Conservation (phyloP, 257 asterid species). For the Henckelia pumila region DNA sequence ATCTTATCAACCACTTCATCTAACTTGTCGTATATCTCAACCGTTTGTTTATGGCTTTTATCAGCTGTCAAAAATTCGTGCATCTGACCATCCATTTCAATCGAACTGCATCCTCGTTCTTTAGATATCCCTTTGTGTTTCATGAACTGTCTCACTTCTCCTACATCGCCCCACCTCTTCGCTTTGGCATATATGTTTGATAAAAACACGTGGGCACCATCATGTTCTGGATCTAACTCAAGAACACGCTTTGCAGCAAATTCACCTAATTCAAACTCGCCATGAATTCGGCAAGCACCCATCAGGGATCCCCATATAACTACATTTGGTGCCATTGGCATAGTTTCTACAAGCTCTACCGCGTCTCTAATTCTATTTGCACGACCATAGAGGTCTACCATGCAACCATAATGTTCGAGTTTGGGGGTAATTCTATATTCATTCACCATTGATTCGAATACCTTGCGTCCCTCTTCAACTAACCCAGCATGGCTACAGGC, state of each 20-base stretch:
- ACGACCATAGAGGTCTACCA: conserved; percentile 76
- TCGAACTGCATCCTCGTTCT: conserved; percentile 61
- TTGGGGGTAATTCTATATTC: conserved; percentile 56
- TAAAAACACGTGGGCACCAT: conserved; percentile 75
- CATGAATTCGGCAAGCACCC: conserved; percentile 68
- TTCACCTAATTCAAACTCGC: conserved; percentile 64
- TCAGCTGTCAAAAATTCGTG: conserved; percentile 65
- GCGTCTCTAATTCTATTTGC: conserved; percentile 58
- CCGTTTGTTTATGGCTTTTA: conserved; percentile 41
- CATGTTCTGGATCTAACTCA: conserved; percentile 62
- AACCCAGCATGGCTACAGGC: conserved; percentile 83
- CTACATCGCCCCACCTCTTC: conserved; percentile 53
- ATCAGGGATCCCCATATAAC: conserved; percentile 77
- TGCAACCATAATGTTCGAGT: conserved; percentile 76
- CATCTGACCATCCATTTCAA: conserved; percentile 46
- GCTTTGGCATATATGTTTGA: conserved; percentile 65
- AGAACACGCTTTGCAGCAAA: conserved; percentile 70
- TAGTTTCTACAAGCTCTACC: conserved; percentile 54
- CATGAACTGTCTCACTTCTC: conserved; percentile 47
- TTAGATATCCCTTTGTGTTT: conserved; percentile 45
- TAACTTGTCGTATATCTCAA: conserved; percentile 50
- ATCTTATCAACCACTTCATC: conserved; percentile 49
- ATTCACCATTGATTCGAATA: conserved; percentile 55
- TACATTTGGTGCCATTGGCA: conserved; percentile 78
- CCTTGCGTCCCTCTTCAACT: conserved; percentile 52